A percentile compares a stretch with the other conserved stretches of the same genome.
Evolutionary conservation across 202 grass and related monocot species (phyloP).

Genomic region (Saccharum hybrid): DNA sequence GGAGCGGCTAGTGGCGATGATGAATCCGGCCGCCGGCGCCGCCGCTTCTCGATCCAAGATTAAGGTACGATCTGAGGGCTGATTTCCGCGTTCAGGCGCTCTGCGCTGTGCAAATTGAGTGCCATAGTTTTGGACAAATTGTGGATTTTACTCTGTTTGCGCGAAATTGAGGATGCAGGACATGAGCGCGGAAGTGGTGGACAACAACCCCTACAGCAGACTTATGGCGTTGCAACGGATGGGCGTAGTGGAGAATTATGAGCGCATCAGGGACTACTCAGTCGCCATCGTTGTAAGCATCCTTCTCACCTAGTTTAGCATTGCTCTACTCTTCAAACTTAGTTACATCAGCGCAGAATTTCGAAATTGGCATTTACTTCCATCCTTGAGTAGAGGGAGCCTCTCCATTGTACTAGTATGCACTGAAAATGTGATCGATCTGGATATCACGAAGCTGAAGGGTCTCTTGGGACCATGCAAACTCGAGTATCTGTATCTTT

Average conservation of each 20-base stretch:
- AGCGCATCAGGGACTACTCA: slow-evolving; percentile 82
- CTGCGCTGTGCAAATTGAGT: too few species aligned
- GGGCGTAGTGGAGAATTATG: slow-evolving; percentile 94
- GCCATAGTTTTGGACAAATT: not conserved
- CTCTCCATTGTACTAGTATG: not conserved
- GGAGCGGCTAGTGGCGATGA: slow-evolving; percentile 47
- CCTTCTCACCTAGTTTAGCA: not conserved
- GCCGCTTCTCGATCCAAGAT: slow-evolving; percentile 55
- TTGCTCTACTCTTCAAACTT: not conserved
- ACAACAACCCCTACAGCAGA: slow-evolving; percentile 93
- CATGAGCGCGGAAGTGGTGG: slow-evolving; percentile 94
- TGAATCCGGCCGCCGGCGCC: slow-evolving; percentile 36
- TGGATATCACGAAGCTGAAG: not conserved
- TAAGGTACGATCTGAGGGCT: slow-evolving; percentile 52
- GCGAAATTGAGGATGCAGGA: slow-evolving; percentile 59
- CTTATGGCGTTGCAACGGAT: slow-evolving; percentile 96
- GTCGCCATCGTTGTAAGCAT: slow-evolving; percentile 82
- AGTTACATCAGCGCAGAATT: not conserved
- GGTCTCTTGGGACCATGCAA: not conserved
- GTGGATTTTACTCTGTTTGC: slow-evolving; percentile 1
- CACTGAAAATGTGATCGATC: not conserved
- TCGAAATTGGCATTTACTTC: not conserved
- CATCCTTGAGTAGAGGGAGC: not conserved
- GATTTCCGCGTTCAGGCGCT: not conserved
- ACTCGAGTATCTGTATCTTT: not conserved